Percentiles rank a stretch among this genome's conserved stretches.
Conservation (phyloP, 305 asterid genomes). For the Rubia tinctorum region DNA sequence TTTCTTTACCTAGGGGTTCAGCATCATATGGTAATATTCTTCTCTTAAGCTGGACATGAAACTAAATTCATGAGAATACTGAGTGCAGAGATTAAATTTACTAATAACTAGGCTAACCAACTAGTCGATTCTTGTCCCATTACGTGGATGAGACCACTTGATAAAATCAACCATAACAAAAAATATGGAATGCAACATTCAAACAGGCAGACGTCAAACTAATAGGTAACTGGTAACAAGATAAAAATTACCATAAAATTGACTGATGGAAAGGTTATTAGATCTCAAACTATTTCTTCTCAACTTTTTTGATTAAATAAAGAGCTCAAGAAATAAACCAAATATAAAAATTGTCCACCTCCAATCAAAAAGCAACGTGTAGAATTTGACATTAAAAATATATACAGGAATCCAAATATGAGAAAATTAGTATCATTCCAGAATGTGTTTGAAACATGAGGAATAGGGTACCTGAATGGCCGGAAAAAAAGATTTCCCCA, state of each 20-base stretch:
- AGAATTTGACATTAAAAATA: not conserved
- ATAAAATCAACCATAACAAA: not conserved
- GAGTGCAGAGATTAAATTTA: not conserved
- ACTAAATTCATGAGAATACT: not conserved
- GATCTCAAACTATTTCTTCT: slow-evolving; percentile 1
- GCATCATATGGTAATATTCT: not conserved
- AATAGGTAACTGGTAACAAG: not conserved
- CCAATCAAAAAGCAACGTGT: not conserved
- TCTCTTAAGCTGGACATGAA: not conserved
- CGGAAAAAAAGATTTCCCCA: no score
- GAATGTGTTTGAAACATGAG: no score
- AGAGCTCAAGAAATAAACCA: not conserved
- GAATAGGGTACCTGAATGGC: no score
- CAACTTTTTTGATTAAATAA: not conserved
- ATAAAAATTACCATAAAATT: not conserved
- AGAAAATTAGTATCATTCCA: not conserved
- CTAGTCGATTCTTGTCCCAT: not conserved
- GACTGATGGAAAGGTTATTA: not conserved
- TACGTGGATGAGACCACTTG: not conserved
- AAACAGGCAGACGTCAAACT: not conserved
- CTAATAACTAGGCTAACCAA: not conserved
- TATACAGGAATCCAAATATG: not conserved
- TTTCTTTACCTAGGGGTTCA: not conserved
- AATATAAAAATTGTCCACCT: not conserved
- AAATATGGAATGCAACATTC: not conserved